Base-by-base conservation (phyloP, 1,284 basidiomycete species). In the Ceratobasidium sp. region DNA sequence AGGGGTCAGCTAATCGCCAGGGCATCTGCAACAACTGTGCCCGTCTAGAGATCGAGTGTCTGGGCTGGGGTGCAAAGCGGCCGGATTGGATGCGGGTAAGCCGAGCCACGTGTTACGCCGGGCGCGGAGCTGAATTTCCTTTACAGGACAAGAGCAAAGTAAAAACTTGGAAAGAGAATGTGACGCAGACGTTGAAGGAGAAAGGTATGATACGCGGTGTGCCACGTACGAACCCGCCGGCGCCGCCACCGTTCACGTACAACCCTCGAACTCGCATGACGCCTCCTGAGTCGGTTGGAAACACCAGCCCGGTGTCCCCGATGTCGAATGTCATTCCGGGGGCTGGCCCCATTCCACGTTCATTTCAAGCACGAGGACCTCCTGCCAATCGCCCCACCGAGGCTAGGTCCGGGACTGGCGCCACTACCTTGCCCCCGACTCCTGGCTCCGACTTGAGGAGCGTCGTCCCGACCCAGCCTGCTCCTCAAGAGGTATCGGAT, bases 41-140 rank as follows among this genome's bases (percentile, higher is more conserved):
- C 44, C 89, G 93, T 59, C 87, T 95, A 30, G 86, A 89, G 41
- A 85, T 95, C n/a, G 89, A 95, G 76, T 95, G 93, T 77, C 87
- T 95, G 55, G 93, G 93, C 23, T 95, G 92, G 80, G 91, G 92
- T 47, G 87, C 88, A n/a, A 93, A 93, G 78, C 88, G 93, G 1
- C 64, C 64, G 14, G 64, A 67, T 7, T 55, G 64, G 64, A 67
- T 67, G 64, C 49, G 30, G 23, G 62, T 66, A 47, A 8, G 62
- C 52, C 57, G 7, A 16, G 30, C 55, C 55, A 30, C 30, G 14
- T 2, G 4, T 30, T 14, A n/a, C n/a, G n/a, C n/a, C n/a, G n/a
- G n/a, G n/a, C n/a, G n/a, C n/a, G n/a, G n/a, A n/a, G n/a, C 32
- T 13, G 26, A 16, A n/a, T 70, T 30, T 38, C 58, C 28, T 54